Base-by-base conservation (phyloP, 129 eudicot species). In the Lactuca saligna region DNA sequence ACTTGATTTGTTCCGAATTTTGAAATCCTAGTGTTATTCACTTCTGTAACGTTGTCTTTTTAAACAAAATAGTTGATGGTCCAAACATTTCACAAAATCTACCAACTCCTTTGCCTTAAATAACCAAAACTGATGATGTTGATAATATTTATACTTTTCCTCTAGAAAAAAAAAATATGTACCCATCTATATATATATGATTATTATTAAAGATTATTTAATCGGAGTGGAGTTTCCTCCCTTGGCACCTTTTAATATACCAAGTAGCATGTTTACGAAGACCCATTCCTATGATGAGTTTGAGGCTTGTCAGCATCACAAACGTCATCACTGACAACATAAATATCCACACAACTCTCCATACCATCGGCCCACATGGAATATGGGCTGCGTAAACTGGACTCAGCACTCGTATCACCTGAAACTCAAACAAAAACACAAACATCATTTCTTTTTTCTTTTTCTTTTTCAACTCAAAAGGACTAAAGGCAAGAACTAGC, bases 361-460 rank as follows among this genome's bases (percentile, higher is more conserved):
- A 92, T 15, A 64, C 61, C 56, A 83, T 69, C 9, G 98, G 95
- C 73, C 81, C 80, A 57, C 46, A 61, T 4, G 98, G 98, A 60
- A 92, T 95, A 79, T 76, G 91, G 60, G 95, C 95, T 3, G 88
- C 89, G 77, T 82, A 92, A 51, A 92, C 89, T 31, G 96, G 96
- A 63, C 87, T 79, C 61, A 92, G 69, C 31, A 92, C 96, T 65
- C 96, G 73, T 61, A 89, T 86, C 42, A 92, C 98, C 98, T 92
- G 85, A 67, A 72, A 61, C 29, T 39, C 34, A 25, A 20, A 38
- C 29, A 25, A 25, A n/a, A n/a, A n/a, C n/a, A 25, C 29, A 25
- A 25, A 25, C 29, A 25, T 25, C 29, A 25, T 25, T 25, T 25
- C 29, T 25, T 25, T 25, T 25, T 25, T 25, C 2, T 25, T 25